phyloP scores from a whole-genome alignment of 1,284 basidiomycete genomes.

The Phenoliferia sp. region DNA sequence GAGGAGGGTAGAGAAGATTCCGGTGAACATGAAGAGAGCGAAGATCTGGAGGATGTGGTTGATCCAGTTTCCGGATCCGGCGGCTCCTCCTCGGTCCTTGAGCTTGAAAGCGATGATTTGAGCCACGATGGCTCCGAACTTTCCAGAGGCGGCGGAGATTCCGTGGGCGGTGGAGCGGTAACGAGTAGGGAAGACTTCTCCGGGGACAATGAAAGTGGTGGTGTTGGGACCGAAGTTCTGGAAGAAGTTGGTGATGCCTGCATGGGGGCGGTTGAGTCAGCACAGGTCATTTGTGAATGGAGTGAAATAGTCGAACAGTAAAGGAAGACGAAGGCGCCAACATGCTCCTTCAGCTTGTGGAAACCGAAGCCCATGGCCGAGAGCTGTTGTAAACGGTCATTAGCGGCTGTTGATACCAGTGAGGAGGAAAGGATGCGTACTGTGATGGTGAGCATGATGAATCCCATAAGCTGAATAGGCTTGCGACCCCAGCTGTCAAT shows the following conservation, averaged over 20 bases:
- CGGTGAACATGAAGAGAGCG: conserved; percentile 63
- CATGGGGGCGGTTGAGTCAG: conserved; percentile 52
- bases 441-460: conserved; percentile 58
- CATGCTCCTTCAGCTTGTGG: conserved; percentile 57
- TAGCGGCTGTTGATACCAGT: background rate
- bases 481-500: conserved; percentile 69
- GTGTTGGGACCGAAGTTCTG: conserved; percentile 65
- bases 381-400: conserved; percentile 46
- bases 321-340: conserved; percentile 56
- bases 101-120: conserved; percentile 51
- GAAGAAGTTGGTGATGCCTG: conserved; percentile 48
- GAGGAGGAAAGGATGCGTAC: conserved; percentile 1
- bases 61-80: conserved; percentile 13
- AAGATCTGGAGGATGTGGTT: conserved; percentile 58
- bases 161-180: conserved; percentile 75
- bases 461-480: conserved; percentile 52
- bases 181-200: conserved; percentile 79
- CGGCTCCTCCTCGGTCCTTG: conserved; percentile 30
- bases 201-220: conserved; percentile 75
- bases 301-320: conserved; percentile 53
- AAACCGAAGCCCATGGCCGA: conserved; percentile 54
- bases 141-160: conserved; percentile 69
- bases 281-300: conserved; percentile 1
- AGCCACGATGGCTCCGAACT: conserved; percentile 72
- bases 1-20: conserved; percentile 68